Conservation (phyloP, 768 basidiomycete species). For the Xerocomus potaroensis region DNA sequence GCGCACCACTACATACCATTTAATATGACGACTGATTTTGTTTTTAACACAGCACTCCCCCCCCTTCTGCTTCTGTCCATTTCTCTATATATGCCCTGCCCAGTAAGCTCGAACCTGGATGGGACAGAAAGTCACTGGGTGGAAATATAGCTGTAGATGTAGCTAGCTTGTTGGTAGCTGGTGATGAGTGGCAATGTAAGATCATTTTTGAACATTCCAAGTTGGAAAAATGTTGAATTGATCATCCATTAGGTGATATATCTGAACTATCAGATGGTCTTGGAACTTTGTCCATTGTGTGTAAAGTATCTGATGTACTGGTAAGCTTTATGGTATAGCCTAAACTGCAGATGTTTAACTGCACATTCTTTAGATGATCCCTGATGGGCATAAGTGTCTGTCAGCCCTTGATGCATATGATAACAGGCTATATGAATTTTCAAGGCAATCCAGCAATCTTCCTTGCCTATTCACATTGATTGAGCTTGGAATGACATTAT, state of each 20-base stretch:
- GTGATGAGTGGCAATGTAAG: background rate
- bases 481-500: background rate
- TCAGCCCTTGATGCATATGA: background rate
- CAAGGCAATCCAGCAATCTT: background rate
- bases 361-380: background rate
- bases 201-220: background rate
- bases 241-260: background rate
- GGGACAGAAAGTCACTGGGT: background rate
- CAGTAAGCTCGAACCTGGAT: background rate
- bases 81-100: background rate
- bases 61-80: background rate
- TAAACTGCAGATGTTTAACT: background rate
- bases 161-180: background rate
- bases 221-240: background rate
- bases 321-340: background rate
- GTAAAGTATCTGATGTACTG: background rate
- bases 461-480: background rate
- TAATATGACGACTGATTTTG: background rate
- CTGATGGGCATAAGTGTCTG: background rate
- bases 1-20: background rate
- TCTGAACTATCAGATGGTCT: background rate
- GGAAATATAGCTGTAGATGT: background rate
- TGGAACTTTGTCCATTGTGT: background rate
- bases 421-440: background rate
- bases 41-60: background rate